phyloP scores from a whole-genome alignment of 2,329 filamentous ascomycete species.

The Colletotrichum tropicale region DNA sequence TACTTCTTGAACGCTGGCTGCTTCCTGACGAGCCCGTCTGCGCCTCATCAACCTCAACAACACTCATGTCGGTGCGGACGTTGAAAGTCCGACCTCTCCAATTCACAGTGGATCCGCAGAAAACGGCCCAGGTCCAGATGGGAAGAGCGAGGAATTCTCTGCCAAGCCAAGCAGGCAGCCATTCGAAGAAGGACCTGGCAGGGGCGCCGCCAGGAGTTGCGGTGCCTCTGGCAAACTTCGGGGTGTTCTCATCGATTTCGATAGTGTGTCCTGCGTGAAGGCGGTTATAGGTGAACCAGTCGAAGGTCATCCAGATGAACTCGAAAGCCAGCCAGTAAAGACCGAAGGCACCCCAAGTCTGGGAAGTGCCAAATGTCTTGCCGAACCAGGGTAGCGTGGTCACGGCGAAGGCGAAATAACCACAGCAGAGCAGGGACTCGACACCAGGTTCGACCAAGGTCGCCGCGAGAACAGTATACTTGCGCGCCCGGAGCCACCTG shows the following conservation, averaged over 20 bases:
- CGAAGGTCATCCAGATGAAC: conserved; percentile 72
- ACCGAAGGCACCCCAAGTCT: conserved; percentile 71
- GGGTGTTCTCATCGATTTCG: conserved; percentile 74
- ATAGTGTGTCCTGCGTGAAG: conserved; percentile 77
- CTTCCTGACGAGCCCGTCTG: neutral
- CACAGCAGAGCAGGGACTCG: conserved; percentile 83
- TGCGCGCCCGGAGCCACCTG: conserved; percentile 90
- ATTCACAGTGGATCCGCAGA: conserved; percentile 83
- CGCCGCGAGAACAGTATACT: conserved; percentile 89
- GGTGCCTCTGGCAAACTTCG: conserved; percentile 68
- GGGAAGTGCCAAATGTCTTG: conserved; percentile 54
- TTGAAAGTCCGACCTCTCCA: conserved; percentile 87
- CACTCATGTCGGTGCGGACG: conserved; percentile 84
- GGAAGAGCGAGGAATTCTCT: conserved; percentile 83
- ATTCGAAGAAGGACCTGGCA: conserved; percentile 67
- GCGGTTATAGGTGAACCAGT: conserved; percentile 74
- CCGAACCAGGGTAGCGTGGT: conserved; percentile 74
- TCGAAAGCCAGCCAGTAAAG: conserved; percentile 71
- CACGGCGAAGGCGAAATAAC: conserved; percentile 79
- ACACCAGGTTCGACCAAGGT: conserved; percentile 93
- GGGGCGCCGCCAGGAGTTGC: conserved; percentile 39
- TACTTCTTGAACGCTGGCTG: conserved; percentile 1
- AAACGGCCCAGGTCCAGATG: conserved; percentile 89
- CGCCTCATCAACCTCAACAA: conserved; percentile 49
- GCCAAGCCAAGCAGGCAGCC: conserved; percentile 83